A percentile compares a stretch with the other conserved stretches of the same genome.
phyloP scores from a whole-genome alignment of 495 filamentous ascomycete genomes.

The Xeromyces bisporus region DNA sequence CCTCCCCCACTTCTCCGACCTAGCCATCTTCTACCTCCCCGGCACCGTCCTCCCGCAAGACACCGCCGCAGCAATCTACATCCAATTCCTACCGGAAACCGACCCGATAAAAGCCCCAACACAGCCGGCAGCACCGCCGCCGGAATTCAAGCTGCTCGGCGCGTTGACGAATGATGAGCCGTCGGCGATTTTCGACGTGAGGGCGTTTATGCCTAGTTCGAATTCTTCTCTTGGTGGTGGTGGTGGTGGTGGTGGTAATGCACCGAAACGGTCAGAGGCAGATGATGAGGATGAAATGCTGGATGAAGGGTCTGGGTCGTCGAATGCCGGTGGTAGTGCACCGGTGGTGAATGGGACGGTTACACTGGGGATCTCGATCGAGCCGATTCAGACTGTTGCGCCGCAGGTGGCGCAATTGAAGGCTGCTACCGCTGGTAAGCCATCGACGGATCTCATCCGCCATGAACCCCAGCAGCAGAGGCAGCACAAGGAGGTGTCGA shows the following conservation, averaged over 20 bases:
- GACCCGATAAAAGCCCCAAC: constrained; percentile 4
- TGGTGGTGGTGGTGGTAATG: no score
- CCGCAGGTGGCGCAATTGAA: constrained; percentile 46
- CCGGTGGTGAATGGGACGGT: constrained; percentile 22
- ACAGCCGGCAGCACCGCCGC: constrained; percentile 12
- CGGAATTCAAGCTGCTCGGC: constrained; percentile 65
- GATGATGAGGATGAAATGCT: constrained; percentile 27
- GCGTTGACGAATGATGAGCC: constrained; percentile 79
- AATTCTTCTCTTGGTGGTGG: no score
- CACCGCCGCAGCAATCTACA: constrained; percentile 78
- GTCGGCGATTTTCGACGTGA: constrained; percentile 68
- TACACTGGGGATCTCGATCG: constrained; percentile 69
- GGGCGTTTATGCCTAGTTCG: no score
- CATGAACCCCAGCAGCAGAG: constrained; percentile 9
- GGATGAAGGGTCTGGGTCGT: constrained; percentile 21
- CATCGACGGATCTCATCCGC: constrained; percentile 18
- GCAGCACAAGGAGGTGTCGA: constrained; percentile 31
- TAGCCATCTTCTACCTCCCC: constrained; percentile 82
- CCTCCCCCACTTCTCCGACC: constrained; percentile 48
- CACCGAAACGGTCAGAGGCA: constrained; percentile 11
- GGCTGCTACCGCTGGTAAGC: constrained; percentile 8
- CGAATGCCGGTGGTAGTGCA: constrained; percentile 2
- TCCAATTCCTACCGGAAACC: constrained; percentile 56
- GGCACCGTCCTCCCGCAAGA: constrained; percentile 52
- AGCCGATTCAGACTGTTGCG: constrained; percentile 53